Percentiles rank a stretch among this genome's conserved stretches.
phyloP scores from a whole-genome alignment of 2,329 filamentous ascomycete species.

The Epichloe elymi region DNA sequence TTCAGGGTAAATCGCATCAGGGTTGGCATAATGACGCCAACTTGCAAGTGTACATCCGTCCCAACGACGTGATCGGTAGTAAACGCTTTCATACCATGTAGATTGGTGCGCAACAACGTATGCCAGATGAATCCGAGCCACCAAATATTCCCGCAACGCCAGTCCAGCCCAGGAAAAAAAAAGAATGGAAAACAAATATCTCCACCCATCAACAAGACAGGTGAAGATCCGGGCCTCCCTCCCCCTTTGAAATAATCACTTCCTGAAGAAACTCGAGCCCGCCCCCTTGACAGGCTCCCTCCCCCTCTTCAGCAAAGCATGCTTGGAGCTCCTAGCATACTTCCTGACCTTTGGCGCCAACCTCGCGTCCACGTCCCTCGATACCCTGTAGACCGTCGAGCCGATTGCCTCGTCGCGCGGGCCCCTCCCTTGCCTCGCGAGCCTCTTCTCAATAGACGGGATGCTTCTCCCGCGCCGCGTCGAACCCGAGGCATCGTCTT shows the following conservation, averaged over 20 bases:
- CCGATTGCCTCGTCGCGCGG: conserved; percentile 37
- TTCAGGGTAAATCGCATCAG: too few species aligned
- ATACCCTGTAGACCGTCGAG: conserved; percentile 39
- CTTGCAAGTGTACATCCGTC: too few species aligned
- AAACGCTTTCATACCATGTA: too few species aligned
- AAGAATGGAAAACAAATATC: neutral
- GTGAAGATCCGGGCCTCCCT: neutral
- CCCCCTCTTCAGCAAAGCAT: conserved; percentile 32
- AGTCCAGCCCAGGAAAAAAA: too few species aligned
- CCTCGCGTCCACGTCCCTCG: conserved; percentile 28
- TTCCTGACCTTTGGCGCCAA: conserved; percentile 36
- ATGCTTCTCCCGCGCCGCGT: conserved; percentile 31
- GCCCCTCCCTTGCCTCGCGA: conserved; percentile 24
- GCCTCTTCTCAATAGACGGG: conserved; percentile 23
- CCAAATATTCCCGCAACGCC: too few species aligned
- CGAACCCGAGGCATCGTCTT: conserved; percentile 15
- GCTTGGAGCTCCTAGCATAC: conserved; percentile 28
- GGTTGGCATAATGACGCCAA: too few species aligned
- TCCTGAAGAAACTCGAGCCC: conserved; percentile 29
- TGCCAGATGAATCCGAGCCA: too few species aligned
- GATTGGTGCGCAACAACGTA: too few species aligned
- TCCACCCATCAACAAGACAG: neutral
- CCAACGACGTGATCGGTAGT: too few species aligned
- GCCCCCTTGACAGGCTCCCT: conserved; percentile 23
- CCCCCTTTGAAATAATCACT: neutral